Percentiles rank a stretch among this genome's conserved stretches.
Evolutionary conservation across 805 yeast genomes (phyloP).

Genomic region (Hanseniaspora singularis): DNA sequence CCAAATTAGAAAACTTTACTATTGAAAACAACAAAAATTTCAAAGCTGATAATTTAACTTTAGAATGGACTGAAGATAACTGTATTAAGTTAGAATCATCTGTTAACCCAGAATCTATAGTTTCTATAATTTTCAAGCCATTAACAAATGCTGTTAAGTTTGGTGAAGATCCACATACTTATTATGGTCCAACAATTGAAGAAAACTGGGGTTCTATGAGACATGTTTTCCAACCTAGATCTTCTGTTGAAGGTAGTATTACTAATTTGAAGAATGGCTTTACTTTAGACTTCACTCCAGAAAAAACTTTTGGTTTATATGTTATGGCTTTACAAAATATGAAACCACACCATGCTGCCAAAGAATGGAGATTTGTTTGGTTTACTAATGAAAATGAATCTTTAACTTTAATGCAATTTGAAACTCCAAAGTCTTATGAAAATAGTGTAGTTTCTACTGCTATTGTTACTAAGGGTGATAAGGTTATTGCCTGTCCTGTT

Average conservation of each 20-base stretch:
- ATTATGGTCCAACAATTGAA: slow-evolving; percentile 69
- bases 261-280: slow-evolving; percentile 30
- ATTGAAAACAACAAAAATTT: slow-evolving; percentile 58
- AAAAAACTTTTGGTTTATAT: slow-evolving; percentile 40
- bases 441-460: slow-evolving; percentile 71
- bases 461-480: slow-evolving; percentile 51
- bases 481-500: slow-evolving; percentile 52
- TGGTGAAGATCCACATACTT: slow-evolving; percentile 76
- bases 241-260: slow-evolving; percentile 55
- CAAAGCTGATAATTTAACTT: slow-evolving; percentile 58
- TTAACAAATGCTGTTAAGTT: slow-evolving; percentile 65
- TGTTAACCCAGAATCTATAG: slow-evolving; percentile 56
- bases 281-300: slow-evolving; percentile 21
- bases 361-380: slow-evolving; percentile 86
- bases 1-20: slow-evolving; percentile 68
- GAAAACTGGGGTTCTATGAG: slow-evolving; percentile 98
- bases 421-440: slow-evolving; percentile 85
- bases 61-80: slow-evolving; percentile 46
- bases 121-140: slow-evolving; percentile 54
- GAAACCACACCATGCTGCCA: slow-evolving; percentile 99
- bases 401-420: slow-evolving; percentile 86
- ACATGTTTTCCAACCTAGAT: slow-evolving; percentile 93
- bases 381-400: slow-evolving; percentile 67
- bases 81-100: slow-evolving; percentile 45
- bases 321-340: slow-evolving; percentile 96